Base-by-base conservation (phyloP, 106 monocot species). In the Dendrobium officinale region DNA sequence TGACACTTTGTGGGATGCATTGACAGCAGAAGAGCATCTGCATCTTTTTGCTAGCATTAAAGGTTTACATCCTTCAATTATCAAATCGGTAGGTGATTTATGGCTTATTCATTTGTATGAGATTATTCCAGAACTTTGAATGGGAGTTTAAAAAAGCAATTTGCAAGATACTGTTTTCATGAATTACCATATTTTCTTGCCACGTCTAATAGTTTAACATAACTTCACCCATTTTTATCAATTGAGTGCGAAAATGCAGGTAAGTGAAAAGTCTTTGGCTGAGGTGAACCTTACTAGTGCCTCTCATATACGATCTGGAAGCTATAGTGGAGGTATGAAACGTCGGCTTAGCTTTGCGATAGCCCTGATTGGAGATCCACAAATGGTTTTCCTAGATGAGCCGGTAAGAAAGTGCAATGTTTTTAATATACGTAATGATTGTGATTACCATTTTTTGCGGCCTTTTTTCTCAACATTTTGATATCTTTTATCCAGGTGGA, bases 261-360 rank as follows among this genome's bases (percentile, higher is more conserved):
- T 88, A 6, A 82, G 85, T 37, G 92, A 89, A 73, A 89, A 87
- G 66, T 96, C 96, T 18, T 77, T 96, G 79, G 86, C 87, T 49
- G 90, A 96, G 48, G 96, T 96, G 18, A 96, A 96, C 51, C 90
- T 96, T 55, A 85, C 87, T 42, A 75, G 75, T 77, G 82, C 94
- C 56, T 88, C 96, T 73, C 77, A 82, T 64, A 83, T 87, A 55
- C 92, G 96, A 88, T 87, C 96, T 72, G 96, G 92, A 33, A 96
- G 92, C 84, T 96, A 90, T 29, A 96, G 92, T 79, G 96, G 96
- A 84, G 96, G 96, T 19, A 96, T 96, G 96, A 96, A 92, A 51
- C 93, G 96, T 2, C 81, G 96, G 8, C 86, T 94, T 33, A 96
- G 96, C 82, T 93, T 96, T 79, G 96, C 96, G 24, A 89, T 96